These are phyloP conservation scores for Gossypium anomalum DNA, from an alignment of 345 rosid species.

Conservation along the genomic window DNA sequence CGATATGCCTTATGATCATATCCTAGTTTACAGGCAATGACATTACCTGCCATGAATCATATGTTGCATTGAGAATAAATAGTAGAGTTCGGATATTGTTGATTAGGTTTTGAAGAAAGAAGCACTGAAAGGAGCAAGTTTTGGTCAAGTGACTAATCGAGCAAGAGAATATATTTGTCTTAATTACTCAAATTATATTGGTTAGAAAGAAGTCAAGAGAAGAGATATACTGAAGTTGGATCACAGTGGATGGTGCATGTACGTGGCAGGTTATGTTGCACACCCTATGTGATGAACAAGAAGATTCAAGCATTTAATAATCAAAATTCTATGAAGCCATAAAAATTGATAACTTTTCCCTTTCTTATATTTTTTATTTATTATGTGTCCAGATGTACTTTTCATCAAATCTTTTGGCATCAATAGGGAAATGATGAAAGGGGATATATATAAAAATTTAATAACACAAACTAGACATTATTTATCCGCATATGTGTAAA, in stretches of 20 bases:
- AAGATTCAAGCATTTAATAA: background rate
- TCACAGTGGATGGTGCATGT: slow-evolving; percentile 73
- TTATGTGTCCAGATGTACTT: too few relatives aligned
- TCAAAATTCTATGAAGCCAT: too few relatives aligned
- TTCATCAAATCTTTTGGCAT: background rate
- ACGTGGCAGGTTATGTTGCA: slow-evolving; percentile 53
- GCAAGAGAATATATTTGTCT: background rate
- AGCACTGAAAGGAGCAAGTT: slow-evolving; percentile 49
- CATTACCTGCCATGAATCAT: slow-evolving; percentile 97
- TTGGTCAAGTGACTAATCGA: background rate
- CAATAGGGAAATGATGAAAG: background rate
- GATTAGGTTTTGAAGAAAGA: slow-evolving; percentile 90
- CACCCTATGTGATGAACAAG: slow-evolving; percentile 42
- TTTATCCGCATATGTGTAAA: background rate
- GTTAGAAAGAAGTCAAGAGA: background rate
- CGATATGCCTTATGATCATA: background rate
- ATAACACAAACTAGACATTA: too few relatives aligned
- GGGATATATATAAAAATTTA: too few relatives aligned
- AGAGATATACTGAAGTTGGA: slow-evolving; percentile 65
- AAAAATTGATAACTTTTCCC: background rate
- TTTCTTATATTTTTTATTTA: too few relatives aligned
- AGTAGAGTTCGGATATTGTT: slow-evolving; percentile 64
- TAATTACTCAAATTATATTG: background rate
- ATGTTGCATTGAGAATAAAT: slow-evolving; percentile 82
- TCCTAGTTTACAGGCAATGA: background rate